Base-by-base conservation (phyloP, 768 basidiomycete genomes). In the Pleurotus sapidus region DNA sequence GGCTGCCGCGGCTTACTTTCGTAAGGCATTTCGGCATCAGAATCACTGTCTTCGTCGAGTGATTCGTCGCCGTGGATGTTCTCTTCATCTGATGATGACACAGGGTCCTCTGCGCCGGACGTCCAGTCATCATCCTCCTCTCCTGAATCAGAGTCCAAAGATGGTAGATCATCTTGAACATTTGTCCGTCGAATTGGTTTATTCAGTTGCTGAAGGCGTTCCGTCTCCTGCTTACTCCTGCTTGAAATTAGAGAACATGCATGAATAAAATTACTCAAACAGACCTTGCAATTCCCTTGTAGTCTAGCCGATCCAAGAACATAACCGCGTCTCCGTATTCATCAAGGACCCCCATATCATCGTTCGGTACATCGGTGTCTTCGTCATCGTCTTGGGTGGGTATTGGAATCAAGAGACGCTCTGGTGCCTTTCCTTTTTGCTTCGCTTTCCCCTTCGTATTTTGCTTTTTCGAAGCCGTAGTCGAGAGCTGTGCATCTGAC, bases 191-290 rank as follows among this genome's bases (percentile, higher is more conserved):
- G 70, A 57, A 77, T 63, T 18, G 87, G 84, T 68, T 87, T 92
- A 58, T 80, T 73, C 27, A 91, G 69, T 56, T 78, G 83, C 66
- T 86, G 88, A 57, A 95, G 69, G 53, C 88, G 78, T 55, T 86
- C 78, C 0, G 84, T 90, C 70, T 91, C 93, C 62, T 88, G 90
- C 72, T 92, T 92, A 65, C 91, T 94, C 84, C 91, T 95, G 59
- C 27, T 58, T 27, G 37, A 46, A 53, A 47, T 50, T 46, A 62
- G 5, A 55, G 57, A 9, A 14, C 57, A 3, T 51, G 42, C 5
- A 59, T 42, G 56, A 49, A 17, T 46, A 9, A 34, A 50, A 7
- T 3, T 42, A 53, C 11, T 12, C 15, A 49, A 60, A 72, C 82
- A 59, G 65, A 91, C 95, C 88, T 81, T 60, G 90, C 78, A 57